A percentile compares a stretch with the other conserved stretches of the same genome.
Conservation (phyloP, 2,329 filamentous ascomycete species). For the Cladorrhinum sp. region DNA sequence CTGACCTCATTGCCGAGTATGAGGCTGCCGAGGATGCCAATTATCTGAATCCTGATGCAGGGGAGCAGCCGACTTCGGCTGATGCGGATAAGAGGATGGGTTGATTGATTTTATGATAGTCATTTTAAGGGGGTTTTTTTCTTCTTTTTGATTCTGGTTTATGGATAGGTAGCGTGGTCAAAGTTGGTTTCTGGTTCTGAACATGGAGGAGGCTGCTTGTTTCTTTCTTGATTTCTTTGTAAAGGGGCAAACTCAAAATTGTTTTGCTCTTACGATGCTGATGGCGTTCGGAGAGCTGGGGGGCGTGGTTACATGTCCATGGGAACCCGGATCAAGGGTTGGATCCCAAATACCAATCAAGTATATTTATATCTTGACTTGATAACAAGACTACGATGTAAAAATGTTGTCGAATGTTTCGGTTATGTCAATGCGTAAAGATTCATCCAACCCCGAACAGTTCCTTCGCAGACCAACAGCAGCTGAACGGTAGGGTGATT, state of each 20-base stretch:
- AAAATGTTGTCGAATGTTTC: no score
- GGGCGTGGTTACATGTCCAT: no score
- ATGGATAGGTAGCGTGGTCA: not conserved
- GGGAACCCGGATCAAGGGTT: no score
- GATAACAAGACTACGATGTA: no score
- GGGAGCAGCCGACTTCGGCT: slow-evolving; percentile 50
- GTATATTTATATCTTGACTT: no score
- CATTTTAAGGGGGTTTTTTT: no score
- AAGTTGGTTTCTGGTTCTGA: not conserved
- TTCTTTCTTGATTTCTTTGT: not conserved
- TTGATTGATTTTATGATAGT: no score
- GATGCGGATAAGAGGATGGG: slow-evolving; percentile 51
- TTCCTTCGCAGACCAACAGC: no score
- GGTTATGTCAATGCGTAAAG: no score
- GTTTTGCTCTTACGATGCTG: not conserved
- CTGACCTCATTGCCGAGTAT: slow-evolving; percentile 89
- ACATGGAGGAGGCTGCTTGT: not conserved
- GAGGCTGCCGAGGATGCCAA: slow-evolving; percentile 89
- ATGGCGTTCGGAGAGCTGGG: not conserved
- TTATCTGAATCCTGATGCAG: slow-evolving; percentile 75
- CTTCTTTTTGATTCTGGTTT: not conserved
- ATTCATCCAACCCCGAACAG: no score
- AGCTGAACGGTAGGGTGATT: no score
- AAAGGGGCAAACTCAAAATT: not conserved
- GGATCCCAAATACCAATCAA: no score